phyloP scores from a whole-genome alignment of 805 yeast genomes.

The Monosporozyma aerobia region DNA sequence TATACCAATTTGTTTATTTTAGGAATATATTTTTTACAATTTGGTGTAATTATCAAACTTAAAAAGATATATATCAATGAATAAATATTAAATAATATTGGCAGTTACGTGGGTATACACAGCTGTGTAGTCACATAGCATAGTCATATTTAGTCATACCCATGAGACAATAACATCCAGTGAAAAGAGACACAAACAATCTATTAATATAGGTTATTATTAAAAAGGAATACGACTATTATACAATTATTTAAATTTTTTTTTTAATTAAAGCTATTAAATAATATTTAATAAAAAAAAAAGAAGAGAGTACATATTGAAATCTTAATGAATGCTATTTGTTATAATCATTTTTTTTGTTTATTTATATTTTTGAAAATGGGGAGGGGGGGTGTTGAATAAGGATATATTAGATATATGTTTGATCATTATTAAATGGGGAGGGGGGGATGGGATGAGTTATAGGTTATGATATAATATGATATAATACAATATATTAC shows the following conservation, averaged over 20 bases:
- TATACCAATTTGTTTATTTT: no score
- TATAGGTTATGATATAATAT: neutral
- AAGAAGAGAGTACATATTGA: neutral
- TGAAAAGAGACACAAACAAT: no score
- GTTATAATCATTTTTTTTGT: neutral
- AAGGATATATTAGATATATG: neutral
- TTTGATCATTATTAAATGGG: neutral
- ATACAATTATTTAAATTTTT: neutral
- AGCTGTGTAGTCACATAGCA: no score
- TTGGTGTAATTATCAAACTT: no score
- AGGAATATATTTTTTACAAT: no score
- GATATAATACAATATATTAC: slow-evolving; percentile 3
- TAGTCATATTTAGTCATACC: no score
- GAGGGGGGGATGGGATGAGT: no score
- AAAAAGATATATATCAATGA: no score
- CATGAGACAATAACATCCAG: no score
- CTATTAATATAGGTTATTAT: neutral
- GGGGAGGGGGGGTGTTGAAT: neutral
- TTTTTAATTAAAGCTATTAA: neutral
- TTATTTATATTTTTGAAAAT: neutral
- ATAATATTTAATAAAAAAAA: neutral
- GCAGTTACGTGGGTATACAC: no score
- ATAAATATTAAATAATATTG: no score
- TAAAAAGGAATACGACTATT: neutral
- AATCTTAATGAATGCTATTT: neutral